These are phyloP conservation scores for Neopestalotiopsis clavispora DNA, from an alignment of 2,329 filamentous ascomycete genomes.

Conservation along the genomic window DNA sequence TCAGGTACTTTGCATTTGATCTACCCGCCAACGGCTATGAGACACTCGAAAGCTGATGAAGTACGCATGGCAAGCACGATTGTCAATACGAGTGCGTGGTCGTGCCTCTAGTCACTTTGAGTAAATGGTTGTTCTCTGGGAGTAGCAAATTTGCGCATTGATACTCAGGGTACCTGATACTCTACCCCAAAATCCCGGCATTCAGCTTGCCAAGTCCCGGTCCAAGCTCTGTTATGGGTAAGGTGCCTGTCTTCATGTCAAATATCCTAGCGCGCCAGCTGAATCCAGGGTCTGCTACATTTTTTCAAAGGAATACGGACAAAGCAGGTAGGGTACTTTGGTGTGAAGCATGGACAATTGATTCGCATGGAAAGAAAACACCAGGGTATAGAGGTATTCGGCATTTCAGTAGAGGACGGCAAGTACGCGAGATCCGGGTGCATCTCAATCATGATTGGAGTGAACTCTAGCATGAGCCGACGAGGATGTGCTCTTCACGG, in stretches of 20 bases:
- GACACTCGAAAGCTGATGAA: too few relatives aligned
- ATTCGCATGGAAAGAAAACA: background rate
- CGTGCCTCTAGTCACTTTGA: background rate
- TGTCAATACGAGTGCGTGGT: background rate
- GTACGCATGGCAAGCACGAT: too few relatives aligned
- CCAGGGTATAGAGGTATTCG: background rate
- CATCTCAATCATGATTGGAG: too few relatives aligned
- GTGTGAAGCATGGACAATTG: background rate
- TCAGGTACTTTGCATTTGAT: background rate
- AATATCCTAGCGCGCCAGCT: background rate
- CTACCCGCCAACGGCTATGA: background rate
- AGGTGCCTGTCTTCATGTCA: background rate
- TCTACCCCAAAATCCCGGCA: background rate
- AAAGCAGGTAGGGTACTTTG: slow-evolving; percentile 1
- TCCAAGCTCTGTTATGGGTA: background rate
- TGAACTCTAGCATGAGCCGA: too few relatives aligned
- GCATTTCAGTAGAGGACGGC: too few relatives aligned
- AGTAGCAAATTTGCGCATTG: background rate
- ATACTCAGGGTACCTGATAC: background rate
- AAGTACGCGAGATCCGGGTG: too few relatives aligned
- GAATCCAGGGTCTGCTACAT: background rate
- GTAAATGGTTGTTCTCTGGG: too few relatives aligned
- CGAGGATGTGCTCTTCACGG: too few relatives aligned
- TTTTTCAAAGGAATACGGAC: background rate
- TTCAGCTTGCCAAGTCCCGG: slow-evolving; percentile 7